These are phyloP conservation scores for Pichia kudriavzevii DNA, from an alignment of 1,139 yeast species.

Conservation along the genomic window DNA sequence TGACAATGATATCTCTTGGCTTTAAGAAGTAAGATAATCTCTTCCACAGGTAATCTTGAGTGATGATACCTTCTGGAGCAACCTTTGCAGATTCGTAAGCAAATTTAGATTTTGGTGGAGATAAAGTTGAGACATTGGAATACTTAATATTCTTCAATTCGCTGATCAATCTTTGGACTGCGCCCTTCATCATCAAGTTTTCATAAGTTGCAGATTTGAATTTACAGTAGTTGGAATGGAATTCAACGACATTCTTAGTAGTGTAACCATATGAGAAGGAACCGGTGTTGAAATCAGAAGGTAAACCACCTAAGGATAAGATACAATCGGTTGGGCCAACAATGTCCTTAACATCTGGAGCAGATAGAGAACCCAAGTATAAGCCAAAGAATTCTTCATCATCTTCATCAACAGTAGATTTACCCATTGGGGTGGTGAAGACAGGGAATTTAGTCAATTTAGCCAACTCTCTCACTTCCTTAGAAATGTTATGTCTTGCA, in stretches of 20 bases:
- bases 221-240: conserved; percentile 84
- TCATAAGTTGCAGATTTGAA: conserved; percentile 71
- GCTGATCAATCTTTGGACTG: conserved; percentile 35
- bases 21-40: conserved; percentile 65
- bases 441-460: conserved; percentile 73
- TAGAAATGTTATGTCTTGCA: conserved; percentile 61
- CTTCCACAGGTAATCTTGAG: conserved; percentile 81
- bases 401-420: conserved; percentile 68
- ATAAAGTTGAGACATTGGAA: neutral
- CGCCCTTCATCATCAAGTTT: conserved; percentile 70
- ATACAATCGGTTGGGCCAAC: conserved; percentile 75
- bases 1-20: conserved; percentile 72
- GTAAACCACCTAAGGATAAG: conserved; percentile 70
- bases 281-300: conserved; percentile 87
- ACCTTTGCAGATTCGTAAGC: conserved; percentile 18
- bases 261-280: conserved; percentile 77
- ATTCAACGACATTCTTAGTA: conserved; percentile 74
- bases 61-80: conserved; percentile 30
- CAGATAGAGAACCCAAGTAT: conserved; percentile 73
- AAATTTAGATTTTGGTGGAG: conserved; percentile 21
- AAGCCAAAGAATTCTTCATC: conserved; percentile 79
- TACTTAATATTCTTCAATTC: conserved; percentile 10
- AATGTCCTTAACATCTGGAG: conserved; percentile 66
- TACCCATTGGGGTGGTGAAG: conserved; percentile 88
- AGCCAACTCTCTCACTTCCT: conserved; percentile 56